Evolutionary conservation across 78 protist species (phyloP).

Genomic region (Tieghemostelium lacteum): DNA sequence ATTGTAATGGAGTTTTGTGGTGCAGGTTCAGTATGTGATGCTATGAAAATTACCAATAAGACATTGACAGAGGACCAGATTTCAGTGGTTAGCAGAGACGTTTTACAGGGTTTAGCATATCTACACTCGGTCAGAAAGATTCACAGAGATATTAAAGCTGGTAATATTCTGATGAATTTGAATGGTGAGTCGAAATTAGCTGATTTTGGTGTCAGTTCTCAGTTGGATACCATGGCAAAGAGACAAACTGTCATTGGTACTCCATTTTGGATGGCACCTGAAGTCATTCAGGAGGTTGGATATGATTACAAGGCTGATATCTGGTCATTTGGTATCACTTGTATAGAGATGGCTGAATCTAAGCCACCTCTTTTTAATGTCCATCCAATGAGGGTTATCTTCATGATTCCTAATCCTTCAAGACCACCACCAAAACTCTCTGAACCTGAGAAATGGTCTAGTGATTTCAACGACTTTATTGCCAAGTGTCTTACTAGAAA

Average conservation of each 20-base stretch:
- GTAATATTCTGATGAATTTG: slow-evolving; percentile 78
- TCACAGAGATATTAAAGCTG: slow-evolving; percentile 96
- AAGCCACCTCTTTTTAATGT: slow-evolving; percentile 89
- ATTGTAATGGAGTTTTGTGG: slow-evolving; percentile 94
- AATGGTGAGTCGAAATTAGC: slow-evolving; percentile 82
- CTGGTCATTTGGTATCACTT: slow-evolving; percentile 93
- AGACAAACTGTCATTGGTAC: slow-evolving; percentile 88
- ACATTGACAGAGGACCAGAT: slow-evolving; percentile 91
- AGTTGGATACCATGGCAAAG: slow-evolving; percentile 74
- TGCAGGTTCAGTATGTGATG: slow-evolving; percentile 90
- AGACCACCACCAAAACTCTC: slow-evolving; percentile 83
- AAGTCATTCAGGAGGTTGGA: slow-evolving; percentile 88
- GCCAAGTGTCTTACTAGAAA: slow-evolving; percentile 87
- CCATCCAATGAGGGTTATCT: slow-evolving; percentile 90
- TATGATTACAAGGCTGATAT: slow-evolving; percentile 89
- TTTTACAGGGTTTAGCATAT: slow-evolving; percentile 82
- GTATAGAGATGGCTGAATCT: slow-evolving; percentile 90
- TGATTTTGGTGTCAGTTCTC: slow-evolving; percentile 83
- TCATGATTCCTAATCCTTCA: slow-evolving; percentile 82
- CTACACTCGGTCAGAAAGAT: slow-evolving; percentile 84
- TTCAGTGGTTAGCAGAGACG: slow-evolving; percentile 84
- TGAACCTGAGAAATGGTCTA: slow-evolving; percentile 77
- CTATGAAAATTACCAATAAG: slow-evolving; percentile 75
- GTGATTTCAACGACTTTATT: slow-evolving; percentile 78
- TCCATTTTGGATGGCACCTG: slow-evolving; percentile 97